phyloP scores from a whole-genome alignment of 495 filamentous ascomycete genomes.

The Tuber brumale region DNA sequence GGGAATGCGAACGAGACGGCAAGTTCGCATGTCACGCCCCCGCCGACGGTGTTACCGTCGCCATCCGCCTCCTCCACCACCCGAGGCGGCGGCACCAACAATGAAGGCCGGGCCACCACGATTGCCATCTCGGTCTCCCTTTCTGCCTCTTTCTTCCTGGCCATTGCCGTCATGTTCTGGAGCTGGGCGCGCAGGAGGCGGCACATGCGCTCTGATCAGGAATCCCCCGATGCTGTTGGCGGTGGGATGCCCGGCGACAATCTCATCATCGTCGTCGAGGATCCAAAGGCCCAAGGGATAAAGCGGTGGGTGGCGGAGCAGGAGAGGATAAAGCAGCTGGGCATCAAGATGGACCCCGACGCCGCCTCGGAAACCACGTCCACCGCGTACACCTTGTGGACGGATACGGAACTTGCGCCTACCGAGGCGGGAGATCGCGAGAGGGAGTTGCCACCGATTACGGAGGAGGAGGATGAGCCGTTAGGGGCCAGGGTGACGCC shows the following conservation, averaged over 20 bases:
- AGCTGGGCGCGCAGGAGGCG: background rate
- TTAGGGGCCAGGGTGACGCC: background rate
- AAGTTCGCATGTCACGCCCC: background rate
- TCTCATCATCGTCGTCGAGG: constrained; percentile 7
- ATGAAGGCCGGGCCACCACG: background rate
- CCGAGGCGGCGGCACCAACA: background rate
- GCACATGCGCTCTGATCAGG: background rate
- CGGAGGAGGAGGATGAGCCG: background rate
- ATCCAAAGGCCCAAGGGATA: constrained; percentile 19
- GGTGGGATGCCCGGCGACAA: background rate
- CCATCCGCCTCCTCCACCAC: background rate
- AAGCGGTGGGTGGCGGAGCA: constrained; percentile 32
- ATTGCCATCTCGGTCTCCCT: constrained; percentile 23
- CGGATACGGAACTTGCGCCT: constrained; percentile 25
- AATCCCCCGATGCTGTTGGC: background rate
- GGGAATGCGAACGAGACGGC: background rate
- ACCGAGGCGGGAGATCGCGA: constrained; percentile 22
- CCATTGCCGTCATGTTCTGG: background rate
- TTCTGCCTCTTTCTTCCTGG: background rate
- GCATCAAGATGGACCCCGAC: constrained; percentile 18
- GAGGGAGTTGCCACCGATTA: background rate
- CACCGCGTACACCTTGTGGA: constrained; percentile 31
- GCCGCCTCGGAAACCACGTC: constrained; percentile 22
- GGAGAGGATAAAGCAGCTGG: constrained; percentile 23
- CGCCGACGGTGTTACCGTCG: background rate